A percentile compares a stretch with the other conserved stretches of the same genome.
Evolutionary conservation across 2,329 filamentous ascomycete genomes (phyloP).

Genomic region (Cercospora sesami): DNA sequence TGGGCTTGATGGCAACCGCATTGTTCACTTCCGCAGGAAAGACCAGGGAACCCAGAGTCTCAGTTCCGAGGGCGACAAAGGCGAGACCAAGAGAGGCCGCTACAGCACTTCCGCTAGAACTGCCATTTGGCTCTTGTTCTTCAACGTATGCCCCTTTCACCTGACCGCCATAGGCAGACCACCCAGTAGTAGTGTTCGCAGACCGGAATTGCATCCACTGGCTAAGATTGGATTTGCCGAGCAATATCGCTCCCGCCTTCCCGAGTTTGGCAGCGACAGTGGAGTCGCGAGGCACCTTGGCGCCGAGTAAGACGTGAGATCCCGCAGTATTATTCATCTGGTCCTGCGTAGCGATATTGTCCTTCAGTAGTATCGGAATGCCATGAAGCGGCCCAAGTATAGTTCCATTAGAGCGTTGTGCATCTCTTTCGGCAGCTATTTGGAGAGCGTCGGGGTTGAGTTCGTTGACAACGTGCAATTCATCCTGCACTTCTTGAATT

Average conservation of each 20-base stretch:
- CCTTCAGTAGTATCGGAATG: slow-evolving; percentile 44
- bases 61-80: slow-evolving; percentile 41
- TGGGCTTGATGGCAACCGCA: slow-evolving; percentile 26
- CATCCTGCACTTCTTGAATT: slow-evolving; percentile 5
- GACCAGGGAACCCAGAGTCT: slow-evolving; percentile 16
- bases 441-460: slow-evolving; percentile 13
- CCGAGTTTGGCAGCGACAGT: slow-evolving; percentile 20
- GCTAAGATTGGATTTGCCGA: slow-evolving; percentile 27
- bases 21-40: slow-evolving; percentile 14
- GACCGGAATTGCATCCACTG: slow-evolving; percentile 15
- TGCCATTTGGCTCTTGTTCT: slow-evolving; percentile 14
- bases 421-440: slow-evolving; percentile 41
- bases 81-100: slow-evolving; percentile 8
- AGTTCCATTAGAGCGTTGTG: slow-evolving; percentile 40
- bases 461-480: slow-evolving; percentile 14
- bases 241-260: slow-evolving; percentile 19
- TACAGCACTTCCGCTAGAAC: slow-evolving; percentile 19
- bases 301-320: slow-evolving; percentile 19
- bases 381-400: slow-evolving; percentile 43
- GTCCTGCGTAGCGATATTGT: slow-evolving; percentile 27
- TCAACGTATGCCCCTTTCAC: slow-evolving; percentile 16
- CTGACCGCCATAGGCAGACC: slow-evolving; percentile 23
- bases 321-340: slow-evolving; percentile 22
- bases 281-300: slow-evolving; percentile 18
- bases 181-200: slow-evolving; percentile 14